Percentiles rank a stretch among this genome's conserved stretches.
These are phyloP conservation scores for Powellomyces hirtus DNA, from an alignment of 192 early-diverging fungal species.

Conservation along the genomic window DNA sequence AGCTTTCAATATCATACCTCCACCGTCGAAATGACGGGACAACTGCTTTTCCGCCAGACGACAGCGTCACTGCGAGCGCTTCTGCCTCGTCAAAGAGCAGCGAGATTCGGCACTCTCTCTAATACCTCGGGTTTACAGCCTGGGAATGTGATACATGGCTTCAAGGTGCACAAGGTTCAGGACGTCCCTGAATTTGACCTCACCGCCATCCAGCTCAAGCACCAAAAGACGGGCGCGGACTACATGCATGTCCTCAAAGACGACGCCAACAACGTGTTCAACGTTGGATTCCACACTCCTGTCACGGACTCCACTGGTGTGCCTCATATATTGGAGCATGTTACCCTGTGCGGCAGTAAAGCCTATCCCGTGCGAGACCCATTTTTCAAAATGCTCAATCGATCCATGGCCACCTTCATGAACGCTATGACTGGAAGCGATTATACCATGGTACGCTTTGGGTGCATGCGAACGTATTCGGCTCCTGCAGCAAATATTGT, in stretches of 20 bases:
- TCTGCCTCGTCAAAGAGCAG: too few species aligned
- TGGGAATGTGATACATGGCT: constrained; percentile 16
- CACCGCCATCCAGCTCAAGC: constrained; percentile 70
- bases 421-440: constrained; percentile 83
- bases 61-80: too few species aligned
- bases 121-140: too few species aligned
- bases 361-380: constrained; percentile 92
- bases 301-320: constrained; percentile 80
- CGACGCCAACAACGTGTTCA: constrained; percentile 91
- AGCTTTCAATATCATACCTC: too few species aligned
- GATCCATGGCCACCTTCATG: constrained; percentile 95
- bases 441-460: constrained; percentile 37
- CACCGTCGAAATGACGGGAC: too few species aligned
- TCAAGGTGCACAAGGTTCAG: constrained; percentile 8
- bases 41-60: too few species aligned
- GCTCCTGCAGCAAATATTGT: too few species aligned
- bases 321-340: constrained; percentile 94
- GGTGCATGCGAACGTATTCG: too few species aligned
- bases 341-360: constrained; percentile 85
- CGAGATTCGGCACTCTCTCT: too few species aligned
- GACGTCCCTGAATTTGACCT: constrained; percentile 74
- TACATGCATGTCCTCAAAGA: constrained; percentile 86
- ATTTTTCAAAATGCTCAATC: constrained; percentile 98
- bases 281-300: constrained; percentile 84
- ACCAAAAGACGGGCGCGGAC: constrained; percentile 68